Evolutionary conservation across 106 monocot species (phyloP), one percentile per base, ranked within the genome.

Genomic region (Ottelia alismoides): DNA sequence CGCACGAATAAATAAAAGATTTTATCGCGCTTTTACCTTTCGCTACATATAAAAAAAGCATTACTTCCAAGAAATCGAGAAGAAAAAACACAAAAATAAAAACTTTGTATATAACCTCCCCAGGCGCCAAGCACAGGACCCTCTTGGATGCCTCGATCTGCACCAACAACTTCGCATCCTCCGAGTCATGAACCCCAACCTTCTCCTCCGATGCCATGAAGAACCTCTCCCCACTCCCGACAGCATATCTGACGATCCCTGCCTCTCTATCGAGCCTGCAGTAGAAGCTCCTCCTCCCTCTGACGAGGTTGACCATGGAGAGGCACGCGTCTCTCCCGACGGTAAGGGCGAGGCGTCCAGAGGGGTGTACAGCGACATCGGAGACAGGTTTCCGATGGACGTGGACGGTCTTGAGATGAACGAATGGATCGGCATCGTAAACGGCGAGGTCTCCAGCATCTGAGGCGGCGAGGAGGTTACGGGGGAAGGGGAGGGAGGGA

Each of bases 401-500:
- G 20, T 51, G 7, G 20, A 91, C 52, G 22, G 62, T 65, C 65
- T 67, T 72, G 58, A 91, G 75, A 44, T 74, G 77, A 20, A 84
- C 78, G 51, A 91, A 84, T 19, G 81, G 78, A 22, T 84, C 84
- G 12, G 78, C 75, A 51, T 91, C 90, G 64, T 80, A 91, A 65
- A 91, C 72, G 50, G 68, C 56, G 27, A 91, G 63, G 25, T 61
- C 59, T 20, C 90, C 90, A 28, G 76, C 77, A 16, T 76, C 90
- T 46, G 77, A 62, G 51, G 65, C 84, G 58, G 70, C 57, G 56
- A 91, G 50, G 47, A 91, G 80, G 72, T 91, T 84, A 49, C 84
- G 68, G 1, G 90, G 35, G n/a, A n/a, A n/a, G n/a, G n/a, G n/a
- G n/a, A n/a, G n/a, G n/a, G n/a, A n/a, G n/a, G n/a, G n/a, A n/a